A percentile compares a stretch with the other conserved stretches of the same genome.
Conservation (phyloP, 2,329 filamentous ascomycete genomes). For the Colletotrichum acutatum region DNA sequence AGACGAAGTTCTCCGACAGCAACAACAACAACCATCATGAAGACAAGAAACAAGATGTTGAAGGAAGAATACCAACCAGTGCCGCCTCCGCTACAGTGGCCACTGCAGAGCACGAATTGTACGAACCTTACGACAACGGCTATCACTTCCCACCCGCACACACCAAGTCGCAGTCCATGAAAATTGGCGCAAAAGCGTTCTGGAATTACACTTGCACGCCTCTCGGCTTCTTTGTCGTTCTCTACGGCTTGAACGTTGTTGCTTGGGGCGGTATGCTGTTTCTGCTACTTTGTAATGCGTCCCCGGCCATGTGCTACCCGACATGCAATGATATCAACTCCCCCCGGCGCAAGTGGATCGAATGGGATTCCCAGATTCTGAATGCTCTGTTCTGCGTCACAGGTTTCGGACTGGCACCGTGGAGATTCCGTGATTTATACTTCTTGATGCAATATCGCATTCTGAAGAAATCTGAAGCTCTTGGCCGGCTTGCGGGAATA, state of each 20-base stretch:
- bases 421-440: slow-evolving; percentile 85
- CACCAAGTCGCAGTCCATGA: slow-evolving; percentile 67
- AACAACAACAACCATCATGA: slow-evolving; percentile 4
- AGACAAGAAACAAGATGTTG: slow-evolving; percentile 9
- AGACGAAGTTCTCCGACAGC: slow-evolving; percentile 11
- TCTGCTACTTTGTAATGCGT: slow-evolving; percentile 80
- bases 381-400: slow-evolving; percentile 90
- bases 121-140: slow-evolving; percentile 59
- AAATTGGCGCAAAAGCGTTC: slow-evolving; percentile 69
- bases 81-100: slow-evolving; percentile 18
- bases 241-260: slow-evolving; percentile 85
- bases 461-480: slow-evolving; percentile 60
- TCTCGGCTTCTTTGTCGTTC: slow-evolving; percentile 78
- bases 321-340: slow-evolving; percentile 79
- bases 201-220: slow-evolving; percentile 81
- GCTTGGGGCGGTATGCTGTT: slow-evolving; percentile 95
- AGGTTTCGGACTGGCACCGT: slow-evolving; percentile 85
- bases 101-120: slow-evolving; percentile 25
- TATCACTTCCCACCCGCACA: slow-evolving; percentile 74
- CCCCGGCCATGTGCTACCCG: slow-evolving; percentile 78
- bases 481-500: slow-evolving; percentile 78
- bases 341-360: slow-evolving; percentile 84
- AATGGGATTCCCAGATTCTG: slow-evolving; percentile 84
- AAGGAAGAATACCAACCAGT: slow-evolving; percentile 22
- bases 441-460: slow-evolving; percentile 75